These are phyloP conservation scores for Nepenthes gracilis DNA, from an alignment of 148 eudicot species.

Conservation along the genomic window DNA sequence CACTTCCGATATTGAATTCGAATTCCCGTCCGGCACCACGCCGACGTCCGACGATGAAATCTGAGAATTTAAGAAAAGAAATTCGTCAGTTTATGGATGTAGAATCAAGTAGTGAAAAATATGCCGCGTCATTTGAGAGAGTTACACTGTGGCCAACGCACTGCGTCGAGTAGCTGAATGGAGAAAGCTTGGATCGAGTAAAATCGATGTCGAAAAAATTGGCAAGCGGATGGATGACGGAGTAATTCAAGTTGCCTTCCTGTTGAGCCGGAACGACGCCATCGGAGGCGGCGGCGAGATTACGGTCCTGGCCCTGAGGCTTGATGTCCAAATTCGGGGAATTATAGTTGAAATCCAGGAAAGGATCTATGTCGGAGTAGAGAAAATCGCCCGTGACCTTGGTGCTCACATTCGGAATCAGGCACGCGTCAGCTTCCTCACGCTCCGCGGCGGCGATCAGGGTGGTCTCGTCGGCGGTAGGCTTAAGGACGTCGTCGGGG, in stretches of 20 bases:
- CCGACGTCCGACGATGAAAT: slow-evolving; percentile 80
- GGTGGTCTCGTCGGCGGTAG: not conserved
- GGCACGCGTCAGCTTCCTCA: slow-evolving; percentile 52
- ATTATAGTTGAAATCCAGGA: slow-evolving; percentile 27
- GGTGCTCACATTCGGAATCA: slow-evolving; percentile 38
- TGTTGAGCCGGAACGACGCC: slow-evolving; percentile 73
- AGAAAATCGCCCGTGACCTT: slow-evolving; percentile 19
- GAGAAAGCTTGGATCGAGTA: slow-evolving; percentile 31
- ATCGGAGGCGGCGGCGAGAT: slow-evolving; percentile 19
- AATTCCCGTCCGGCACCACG: slow-evolving; percentile 66
- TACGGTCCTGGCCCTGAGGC: slow-evolving; percentile 17
- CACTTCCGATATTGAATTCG: slow-evolving; percentile 44
- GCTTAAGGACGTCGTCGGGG: slow-evolving; percentile 9
- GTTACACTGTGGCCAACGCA: slow-evolving; percentile 44
- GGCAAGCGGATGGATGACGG: slow-evolving; percentile 10
- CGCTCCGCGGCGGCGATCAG: not conserved
- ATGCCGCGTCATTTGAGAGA: not conserved
- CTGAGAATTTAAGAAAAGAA: slow-evolving; percentile 20
- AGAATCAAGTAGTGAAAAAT: not conserved
- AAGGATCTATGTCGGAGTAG: slow-evolving; percentile 35
- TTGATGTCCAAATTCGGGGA: slow-evolving; percentile 16
- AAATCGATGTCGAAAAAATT: slow-evolving; percentile 49
- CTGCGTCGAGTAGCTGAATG: slow-evolving; percentile 46
- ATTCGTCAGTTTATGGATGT: not conserved
- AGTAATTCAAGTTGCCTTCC: slow-evolving; percentile 2